Evolutionary conservation across 306 rosid species (phyloP), one percentile per base, ranked within the genome.

Genomic region (Oxytropis ochrocephala): DNA sequence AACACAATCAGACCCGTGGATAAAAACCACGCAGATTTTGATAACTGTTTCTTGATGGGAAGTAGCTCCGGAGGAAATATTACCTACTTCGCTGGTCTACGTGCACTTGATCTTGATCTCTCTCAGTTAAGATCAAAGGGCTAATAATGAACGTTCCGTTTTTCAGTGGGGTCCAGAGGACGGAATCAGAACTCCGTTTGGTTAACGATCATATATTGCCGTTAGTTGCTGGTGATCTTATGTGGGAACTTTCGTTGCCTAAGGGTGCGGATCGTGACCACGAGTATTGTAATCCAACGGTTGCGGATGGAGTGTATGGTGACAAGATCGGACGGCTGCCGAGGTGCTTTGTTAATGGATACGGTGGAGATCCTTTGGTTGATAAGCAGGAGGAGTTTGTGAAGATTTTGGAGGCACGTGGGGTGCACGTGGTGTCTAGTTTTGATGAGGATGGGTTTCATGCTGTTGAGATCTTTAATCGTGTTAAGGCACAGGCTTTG

Each of bases 41-140:
- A 85, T 3, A 73, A 32, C 0, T 78, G 82, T 49, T 82, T 81
- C 46, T 2, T 92, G 0, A 75, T 89, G 89, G 97, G 97, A 4
- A 76, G 80, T 12, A 85, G 95, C 13, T 81, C 97, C 0, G 97
- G 97, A 0, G 90, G 72, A 0, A 89, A 79, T 12, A 89, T 89
- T 4, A 73, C n/a, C 64, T 92, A 71, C 89, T 71, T 81, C 75
- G 82, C 89, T 1, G 90, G 59, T 38, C 74, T 92, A 16, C 89
- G 90, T 9, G 54, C 76, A 0, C 62, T 86, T 2, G 86, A 81
- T 3, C 65, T 47, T 0, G 85, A 85, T 19, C 78, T 87, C 50
- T 48, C 75, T 0, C 89, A 0, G 0, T 85, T 0, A 60, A 71
- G 18, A 87, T 87, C 78, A 1, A 0, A 21, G 97, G 92, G 64